Conservation (phyloP, 148 eudicot species). For the Diospyros kaki region DNA sequence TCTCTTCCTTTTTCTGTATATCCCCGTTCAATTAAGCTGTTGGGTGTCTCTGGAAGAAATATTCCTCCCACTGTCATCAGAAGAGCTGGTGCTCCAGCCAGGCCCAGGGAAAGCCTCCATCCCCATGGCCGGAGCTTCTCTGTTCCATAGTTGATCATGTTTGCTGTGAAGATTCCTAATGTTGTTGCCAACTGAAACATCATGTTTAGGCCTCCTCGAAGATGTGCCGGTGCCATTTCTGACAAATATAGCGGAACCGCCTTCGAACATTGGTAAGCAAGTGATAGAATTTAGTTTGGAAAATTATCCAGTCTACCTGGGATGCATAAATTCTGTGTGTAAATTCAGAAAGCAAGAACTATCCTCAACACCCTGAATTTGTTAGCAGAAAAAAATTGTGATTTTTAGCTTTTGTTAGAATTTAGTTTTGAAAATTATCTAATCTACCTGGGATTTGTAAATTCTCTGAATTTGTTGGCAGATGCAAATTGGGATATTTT, state of each 20-base stretch:
- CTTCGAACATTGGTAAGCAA: constrained; percentile 21
- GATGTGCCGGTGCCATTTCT: constrained; percentile 88
- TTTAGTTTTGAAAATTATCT: too few relatives aligned
- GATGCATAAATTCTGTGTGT: too few relatives aligned
- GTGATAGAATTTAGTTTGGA: background rate
- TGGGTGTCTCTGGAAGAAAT: constrained; percentile 82
- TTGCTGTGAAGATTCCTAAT: constrained; percentile 81
- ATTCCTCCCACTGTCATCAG: constrained; percentile 75
- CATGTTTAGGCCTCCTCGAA: constrained; percentile 83
- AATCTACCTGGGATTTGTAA: too few relatives aligned
- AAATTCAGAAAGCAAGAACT: too few relatives aligned
- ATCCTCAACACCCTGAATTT: too few relatives aligned
- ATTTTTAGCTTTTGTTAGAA: too few relatives aligned
- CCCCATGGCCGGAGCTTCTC: constrained; percentile 85
- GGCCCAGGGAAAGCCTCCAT: constrained; percentile 85
- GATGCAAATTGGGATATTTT: too few relatives aligned
- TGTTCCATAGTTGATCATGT: constrained; percentile 84
- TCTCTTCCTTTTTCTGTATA: constrained; percentile 41
- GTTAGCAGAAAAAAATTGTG: too few relatives aligned
- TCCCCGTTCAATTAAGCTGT: constrained; percentile 76
- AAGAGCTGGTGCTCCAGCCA: constrained; percentile 74
- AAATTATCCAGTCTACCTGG: background rate
- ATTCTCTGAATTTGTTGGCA: too few relatives aligned
- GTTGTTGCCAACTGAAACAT: constrained; percentile 92
- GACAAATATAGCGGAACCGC: constrained; percentile 80